Conservation (phyloP, 2,329 filamentous ascomycete species). For the Paracoccidioides brasiliensis region DNA sequence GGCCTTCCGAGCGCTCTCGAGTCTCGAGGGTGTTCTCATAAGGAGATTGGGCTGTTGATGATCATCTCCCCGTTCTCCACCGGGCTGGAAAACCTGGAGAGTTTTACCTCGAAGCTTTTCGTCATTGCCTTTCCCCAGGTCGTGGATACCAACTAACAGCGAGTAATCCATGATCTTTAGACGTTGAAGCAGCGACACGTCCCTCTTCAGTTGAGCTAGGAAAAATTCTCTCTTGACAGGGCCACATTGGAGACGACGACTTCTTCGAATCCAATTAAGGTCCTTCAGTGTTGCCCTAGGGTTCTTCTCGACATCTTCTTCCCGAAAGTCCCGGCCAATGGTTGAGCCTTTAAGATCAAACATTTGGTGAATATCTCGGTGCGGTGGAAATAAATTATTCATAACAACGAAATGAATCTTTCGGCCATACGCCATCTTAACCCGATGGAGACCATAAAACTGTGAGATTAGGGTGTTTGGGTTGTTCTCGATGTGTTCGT, state of each 20-base stretch:
- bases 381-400: constrained; percentile 97
- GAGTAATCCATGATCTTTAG: constrained; percentile 99
- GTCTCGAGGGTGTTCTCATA: constrained; percentile 79
- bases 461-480: constrained; percentile 95
- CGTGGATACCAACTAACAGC: constrained; percentile 85
- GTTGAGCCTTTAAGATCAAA: constrained; percentile 97
- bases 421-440: constrained; percentile 95
- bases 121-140: constrained; percentile 79
- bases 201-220: constrained; percentile 72
- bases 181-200: constrained; percentile 74
- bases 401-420: constrained; percentile 99
- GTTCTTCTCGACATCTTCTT: constrained; percentile 77
- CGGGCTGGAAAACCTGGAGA: constrained; percentile 84
- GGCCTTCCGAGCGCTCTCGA: constrained; percentile 84
- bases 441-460: constrained; percentile 91
- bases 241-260: constrained; percentile 76
- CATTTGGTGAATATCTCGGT: constrained; percentile 92
- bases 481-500: constrained; percentile 80
- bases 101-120: constrained; percentile 87
- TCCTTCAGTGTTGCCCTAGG: constrained; percentile 91
- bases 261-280: constrained; percentile 83
- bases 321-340: constrained; percentile 77
- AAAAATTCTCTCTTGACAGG: constrained; percentile 80
- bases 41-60: constrained; percentile 48
- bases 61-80: constrained; percentile 55